A percentile compares a stretch with the other conserved stretches of the same genome.
These are phyloP conservation scores for Peronospora belbahrii DNA, from an alignment of 352 stramenopile species.

Conservation along the genomic window DNA sequence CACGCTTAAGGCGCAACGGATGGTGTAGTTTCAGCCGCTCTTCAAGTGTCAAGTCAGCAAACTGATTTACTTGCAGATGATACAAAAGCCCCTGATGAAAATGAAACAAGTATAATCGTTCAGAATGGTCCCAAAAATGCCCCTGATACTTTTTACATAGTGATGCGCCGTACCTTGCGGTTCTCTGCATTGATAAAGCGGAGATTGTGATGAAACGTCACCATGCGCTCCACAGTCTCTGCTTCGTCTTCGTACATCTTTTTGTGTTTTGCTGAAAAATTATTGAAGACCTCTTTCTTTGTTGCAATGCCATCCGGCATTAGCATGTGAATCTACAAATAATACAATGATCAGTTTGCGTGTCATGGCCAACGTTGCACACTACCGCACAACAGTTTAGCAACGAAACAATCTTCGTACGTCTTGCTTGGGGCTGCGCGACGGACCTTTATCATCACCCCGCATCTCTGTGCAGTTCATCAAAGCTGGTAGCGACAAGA, in stretches of 20 bases:
- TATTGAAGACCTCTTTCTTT: slow-evolving; percentile 61
- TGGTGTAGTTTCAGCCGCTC: slow-evolving; percentile 51
- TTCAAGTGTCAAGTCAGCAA: slow-evolving; percentile 71
- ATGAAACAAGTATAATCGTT: neutral
- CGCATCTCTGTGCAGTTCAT: slow-evolving; percentile 80
- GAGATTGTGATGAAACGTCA: slow-evolving; percentile 75
- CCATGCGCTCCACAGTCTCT: slow-evolving; percentile 45
- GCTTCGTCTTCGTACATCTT: slow-evolving; percentile 49
- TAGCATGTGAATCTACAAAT: slow-evolving; percentile 64
- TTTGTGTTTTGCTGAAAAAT: slow-evolving; percentile 48
- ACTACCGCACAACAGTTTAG: neutral
- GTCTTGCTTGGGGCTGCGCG: slow-evolving; percentile 51
- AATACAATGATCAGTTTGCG: slow-evolving; percentile 1
- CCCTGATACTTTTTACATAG: neutral
- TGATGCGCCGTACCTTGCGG: slow-evolving; percentile 38
- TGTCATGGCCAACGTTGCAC: neutral
- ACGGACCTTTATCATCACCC: slow-evolving; percentile 36
- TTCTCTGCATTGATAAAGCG: slow-evolving; percentile 84
- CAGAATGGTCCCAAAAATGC: neutral
- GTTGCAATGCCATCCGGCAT: slow-evolving; percentile 55
- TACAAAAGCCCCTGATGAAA: slow-evolving; percentile 55
- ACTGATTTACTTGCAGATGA: slow-evolving; percentile 72
- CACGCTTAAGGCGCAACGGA: slow-evolving; percentile 39
- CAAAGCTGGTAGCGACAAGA: slow-evolving; percentile 50
- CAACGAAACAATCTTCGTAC: slow-evolving; percentile 26